Conservation (phyloP, 2,329 filamentous ascomycete species). For the Hypomyces rosellus region DNA sequence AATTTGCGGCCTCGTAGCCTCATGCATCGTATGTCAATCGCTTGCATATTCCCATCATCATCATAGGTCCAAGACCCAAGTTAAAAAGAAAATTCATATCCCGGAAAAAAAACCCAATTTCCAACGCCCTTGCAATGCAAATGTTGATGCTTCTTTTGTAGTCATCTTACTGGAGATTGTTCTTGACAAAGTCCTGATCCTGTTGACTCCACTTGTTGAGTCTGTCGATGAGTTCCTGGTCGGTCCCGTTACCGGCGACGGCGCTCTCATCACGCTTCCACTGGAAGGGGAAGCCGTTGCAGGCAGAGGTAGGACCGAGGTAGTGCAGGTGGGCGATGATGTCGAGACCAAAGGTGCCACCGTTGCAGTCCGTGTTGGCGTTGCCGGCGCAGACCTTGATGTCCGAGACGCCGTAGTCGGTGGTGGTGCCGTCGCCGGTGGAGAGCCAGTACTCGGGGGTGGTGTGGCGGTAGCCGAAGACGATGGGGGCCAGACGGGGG, state of each 20-base stretch:
- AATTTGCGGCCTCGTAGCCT: too few species aligned
- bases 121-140: too few species aligned
- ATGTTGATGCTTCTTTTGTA: too few species aligned
- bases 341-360: constrained; percentile 39
- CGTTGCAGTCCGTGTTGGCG: constrained; percentile 45
- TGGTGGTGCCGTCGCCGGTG: constrained; percentile 25
- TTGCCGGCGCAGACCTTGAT: constrained; percentile 44
- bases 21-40: too few species aligned
- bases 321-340: constrained; percentile 43
- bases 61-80: too few species aligned
- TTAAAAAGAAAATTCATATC: too few species aligned
- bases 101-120: too few species aligned
- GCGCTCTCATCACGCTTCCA: constrained; percentile 21
- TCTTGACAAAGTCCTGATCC: constrained; percentile 26
- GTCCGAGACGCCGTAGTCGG: constrained; percentile 32
- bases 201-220: constrained; percentile 29
- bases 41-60: too few species aligned
- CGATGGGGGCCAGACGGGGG: constrained; percentile 56
- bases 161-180: too few species aligned
- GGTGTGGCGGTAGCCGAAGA: constrained; percentile 59
- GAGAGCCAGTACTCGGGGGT: constrained; percentile 63
- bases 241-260: constrained; percentile 13
- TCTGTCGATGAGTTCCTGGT: constrained; percentile 33
- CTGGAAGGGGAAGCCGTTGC: constrained; percentile 22
- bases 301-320: constrained; percentile 38